Evolutionary conservation across 2,329 filamentous ascomycete species (phyloP).

Genomic region (Botrytis tulipae): DNA sequence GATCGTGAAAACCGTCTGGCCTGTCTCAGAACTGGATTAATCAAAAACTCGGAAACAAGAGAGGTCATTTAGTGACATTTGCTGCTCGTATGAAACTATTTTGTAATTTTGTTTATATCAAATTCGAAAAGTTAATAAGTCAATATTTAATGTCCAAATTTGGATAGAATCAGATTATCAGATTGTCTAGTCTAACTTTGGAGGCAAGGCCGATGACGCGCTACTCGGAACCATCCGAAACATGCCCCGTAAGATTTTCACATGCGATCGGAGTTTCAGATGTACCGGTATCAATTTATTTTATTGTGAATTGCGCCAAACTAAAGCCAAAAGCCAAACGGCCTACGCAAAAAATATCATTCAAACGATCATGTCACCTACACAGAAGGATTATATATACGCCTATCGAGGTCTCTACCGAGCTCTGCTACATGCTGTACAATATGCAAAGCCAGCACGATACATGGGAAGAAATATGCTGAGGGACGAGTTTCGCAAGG

Average conservation of each 20-base stretch:
- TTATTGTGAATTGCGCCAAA: neutral
- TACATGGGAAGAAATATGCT: slow-evolving; percentile 60
- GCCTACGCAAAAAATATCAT: neutral
- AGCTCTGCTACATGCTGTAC: slow-evolving; percentile 65
- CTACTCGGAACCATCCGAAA: slow-evolving; percentile 19
- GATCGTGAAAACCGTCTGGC: slow-evolving; percentile 58
- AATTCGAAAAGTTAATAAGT: neutral
- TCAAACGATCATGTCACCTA: neutral
- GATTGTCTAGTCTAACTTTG: neutral
- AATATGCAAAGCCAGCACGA: slow-evolving; percentile 67
- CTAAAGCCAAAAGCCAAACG: too few species aligned
- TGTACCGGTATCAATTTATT: neutral
- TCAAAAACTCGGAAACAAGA: slow-evolving; percentile 62
- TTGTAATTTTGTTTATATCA: neutral
- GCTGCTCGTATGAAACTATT: slow-evolving; percentile 26
- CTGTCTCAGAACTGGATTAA: slow-evolving; percentile 65
- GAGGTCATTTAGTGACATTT: slow-evolving; percentile 52
- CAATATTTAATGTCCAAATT: neutral
- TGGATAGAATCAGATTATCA: neutral
- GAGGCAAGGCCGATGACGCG: slow-evolving; percentile 24
- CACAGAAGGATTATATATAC: slow-evolving; percentile 48
- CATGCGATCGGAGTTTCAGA: slow-evolving; percentile 18
- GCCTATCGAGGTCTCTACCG: slow-evolving; percentile 72
- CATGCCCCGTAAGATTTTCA: slow-evolving; percentile 15
- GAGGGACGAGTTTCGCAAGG: slow-evolving; percentile 56